Percentiles rank a stretch among this genome's conserved stretches.
These are phyloP conservation scores for Viridothelium virens DNA, from an alignment of 495 filamentous ascomycete genomes.

Conservation along the genomic window DNA sequence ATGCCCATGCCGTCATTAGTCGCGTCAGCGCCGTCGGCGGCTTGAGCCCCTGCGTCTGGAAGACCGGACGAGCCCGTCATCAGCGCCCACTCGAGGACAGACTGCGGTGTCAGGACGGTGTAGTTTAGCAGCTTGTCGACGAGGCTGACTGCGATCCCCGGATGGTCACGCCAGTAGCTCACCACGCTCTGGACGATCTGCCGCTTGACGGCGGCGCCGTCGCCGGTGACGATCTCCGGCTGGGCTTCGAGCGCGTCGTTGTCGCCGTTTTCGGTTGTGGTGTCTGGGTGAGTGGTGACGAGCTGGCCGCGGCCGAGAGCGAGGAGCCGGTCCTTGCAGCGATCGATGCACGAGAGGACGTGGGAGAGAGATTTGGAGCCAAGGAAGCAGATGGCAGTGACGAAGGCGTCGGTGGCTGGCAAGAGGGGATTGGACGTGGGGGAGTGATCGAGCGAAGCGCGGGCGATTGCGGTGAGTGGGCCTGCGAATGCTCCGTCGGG, in stretches of 20 bases:
- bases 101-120: conserved; percentile 74
- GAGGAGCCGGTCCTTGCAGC: conserved; percentile 84
- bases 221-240: conserved; percentile 11
- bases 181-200: conserved; percentile 90
- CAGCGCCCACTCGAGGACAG: conserved; percentile 85
- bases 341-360: conserved; percentile 89
- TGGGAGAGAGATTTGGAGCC: conserved; percentile 94
- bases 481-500: conserved; percentile 72
- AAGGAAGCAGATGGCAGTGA: conserved; percentile 84
- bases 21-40: not conserved
- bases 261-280: conserved; percentile 63
- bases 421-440: conserved; percentile 63
- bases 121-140: conserved; percentile 98
- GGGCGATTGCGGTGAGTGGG: conserved; percentile 58
- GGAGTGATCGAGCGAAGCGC: not conserved
- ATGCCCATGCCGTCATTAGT: not conserved
- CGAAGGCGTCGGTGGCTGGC: conserved; percentile 80
- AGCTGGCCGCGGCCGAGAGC: conserved; percentile 49
- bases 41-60: not conserved
- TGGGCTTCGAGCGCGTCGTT: conserved; percentile 43
- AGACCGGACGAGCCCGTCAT: conserved; percentile 48
- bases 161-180: conserved; percentile 87
- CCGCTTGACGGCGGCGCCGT: conserved; percentile 52
- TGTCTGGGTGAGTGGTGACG: conserved; percentile 10
- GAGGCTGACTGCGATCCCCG: conserved; percentile 85